Base-by-base conservation (phyloP, 2,329 filamentous ascomycete genomes). In the Fusarium tuaranense region DNA sequence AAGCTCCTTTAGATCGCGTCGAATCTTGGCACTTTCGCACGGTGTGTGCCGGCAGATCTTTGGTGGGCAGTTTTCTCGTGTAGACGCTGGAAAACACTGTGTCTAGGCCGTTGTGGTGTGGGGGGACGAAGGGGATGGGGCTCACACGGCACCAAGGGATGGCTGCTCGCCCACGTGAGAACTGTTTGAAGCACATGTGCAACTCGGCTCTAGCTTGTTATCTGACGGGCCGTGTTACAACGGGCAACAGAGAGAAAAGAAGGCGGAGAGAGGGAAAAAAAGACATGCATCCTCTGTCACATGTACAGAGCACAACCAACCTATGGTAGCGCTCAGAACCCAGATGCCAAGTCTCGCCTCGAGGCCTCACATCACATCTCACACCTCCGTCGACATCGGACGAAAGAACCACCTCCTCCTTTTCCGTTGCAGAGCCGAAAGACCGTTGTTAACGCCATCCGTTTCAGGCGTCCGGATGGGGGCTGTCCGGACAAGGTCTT, bases 111-210 rank as follows among this genome's bases (percentile, higher is more conserved):
- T 39, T 14, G 25, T 16, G 25, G 18, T 60, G n/a, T 66, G 60
- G 39, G 59, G 57, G 46, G 41, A 14, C 8, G 22, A 51, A 12
- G 2, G 44, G 22, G 44, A 48, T 5, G 14, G 44, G 44, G 27
- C 38, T 32, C 61, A 60, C 46, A 51, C 44, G 22, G 44, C 44
- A 74, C 70, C 67, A 53, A 53, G 27, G 48, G 48, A 53, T 74
- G 65, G 61, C 71, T 69, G 57, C 30, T 25, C 34, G 18, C 46
- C 71, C 71, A 74, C 68, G 71, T 74, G 72, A 72, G 65, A 72
- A 38, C 38, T 46, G 65, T 64, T 72, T 65, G 32, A 58, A 64
- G 48, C 53, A 66, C 59, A 58, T 73, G 65, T 64, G 48, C 62
- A 27, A 64, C 72, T 70, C 16, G 70, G 39, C 25, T 59, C 64